A percentile compares a stretch with the other conserved stretches of the same genome.
Conservation (phyloP, 2,329 filamentous ascomycete species). For the Xylogone sp. region DNA sequence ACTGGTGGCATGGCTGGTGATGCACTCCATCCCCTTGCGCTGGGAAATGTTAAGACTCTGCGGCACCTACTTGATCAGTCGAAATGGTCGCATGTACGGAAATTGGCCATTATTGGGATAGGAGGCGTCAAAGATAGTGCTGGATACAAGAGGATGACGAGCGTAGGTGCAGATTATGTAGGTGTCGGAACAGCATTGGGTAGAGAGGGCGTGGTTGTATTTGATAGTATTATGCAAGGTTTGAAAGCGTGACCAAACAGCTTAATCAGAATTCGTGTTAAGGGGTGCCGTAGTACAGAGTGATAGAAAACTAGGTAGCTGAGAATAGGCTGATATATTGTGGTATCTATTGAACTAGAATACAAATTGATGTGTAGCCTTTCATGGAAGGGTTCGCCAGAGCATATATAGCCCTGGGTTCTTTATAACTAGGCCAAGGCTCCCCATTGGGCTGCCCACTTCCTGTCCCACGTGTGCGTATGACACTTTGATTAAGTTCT, state of each 20-base stretch:
- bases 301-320: no score
- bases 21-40: constrained; percentile 66
- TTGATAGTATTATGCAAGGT: constrained; percentile 49
- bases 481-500: no score
- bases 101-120: constrained; percentile 65
- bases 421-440: no score
- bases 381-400: no score
- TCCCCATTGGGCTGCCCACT: no score
- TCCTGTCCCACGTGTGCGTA: no score
- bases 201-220: constrained; percentile 56
- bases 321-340: no score
- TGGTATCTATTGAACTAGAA: no score
- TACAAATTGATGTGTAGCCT: no score
- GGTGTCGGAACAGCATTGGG: constrained; percentile 69
- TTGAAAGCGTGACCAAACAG: constrained; percentile 13
- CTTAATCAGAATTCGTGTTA: no score
- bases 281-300: no score
- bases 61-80: constrained; percentile 49
- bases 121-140: constrained; percentile 65
- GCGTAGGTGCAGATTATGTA: constrained; percentile 62
- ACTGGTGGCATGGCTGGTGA: constrained; percentile 71
- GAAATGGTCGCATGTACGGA: constrained; percentile 38
- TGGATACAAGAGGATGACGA: constrained; percentile 62
- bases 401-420: no score
- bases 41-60: constrained; percentile 74